Evolutionary conservation across 1,284 basidiomycete genomes (phyloP).

Genomic region (Sparassis latifolia): DNA sequence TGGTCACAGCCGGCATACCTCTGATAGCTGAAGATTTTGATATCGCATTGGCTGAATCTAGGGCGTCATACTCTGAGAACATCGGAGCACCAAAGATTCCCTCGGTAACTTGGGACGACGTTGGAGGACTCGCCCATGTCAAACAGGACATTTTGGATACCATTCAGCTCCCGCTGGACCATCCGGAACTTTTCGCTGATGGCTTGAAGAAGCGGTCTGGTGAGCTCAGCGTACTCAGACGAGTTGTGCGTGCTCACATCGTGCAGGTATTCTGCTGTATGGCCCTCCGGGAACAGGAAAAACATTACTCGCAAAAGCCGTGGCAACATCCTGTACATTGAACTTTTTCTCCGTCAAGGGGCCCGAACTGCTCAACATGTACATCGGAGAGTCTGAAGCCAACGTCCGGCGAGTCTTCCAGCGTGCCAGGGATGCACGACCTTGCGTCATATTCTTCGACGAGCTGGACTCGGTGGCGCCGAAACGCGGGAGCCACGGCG

Average conservation of each 20-base stretch:
- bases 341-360: slow-evolving; percentile 98
- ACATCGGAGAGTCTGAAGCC: slow-evolving; percentile 97
- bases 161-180: slow-evolving; percentile 90
- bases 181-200: slow-evolving; percentile 89
- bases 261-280: slow-evolving; percentile 78
- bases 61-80: slow-evolving; percentile 81
- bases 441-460: slow-evolving; percentile 97
- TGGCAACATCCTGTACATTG: slow-evolving; percentile 87
- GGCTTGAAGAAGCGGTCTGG: slow-evolving; percentile 96
- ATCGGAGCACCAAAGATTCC: slow-evolving; percentile 98
- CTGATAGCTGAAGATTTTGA: slow-evolving; percentile 71
- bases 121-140: slow-evolving; percentile 86
- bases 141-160: slow-evolving; percentile 96
- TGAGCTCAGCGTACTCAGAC: slow-evolving; percentile 21
- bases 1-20: slow-evolving; percentile 44
- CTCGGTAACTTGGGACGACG: slow-evolving; percentile 95
- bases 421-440: slow-evolving; percentile 82
- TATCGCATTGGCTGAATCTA: slow-evolving; percentile 67
- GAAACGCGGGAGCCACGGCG: slow-evolving; percentile 91
- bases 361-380: slow-evolving; percentile 95
- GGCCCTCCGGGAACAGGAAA: slow-evolving; percentile 97
- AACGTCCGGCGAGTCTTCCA: slow-evolving; percentile 93
- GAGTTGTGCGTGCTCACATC: neutral
- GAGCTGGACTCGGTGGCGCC: slow-evolving; percentile 97
- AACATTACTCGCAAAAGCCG: slow-evolving; percentile 89